These are phyloP conservation scores for Pilasporangium apinafurcum DNA, from an alignment of 352 stramenopile species.

Conservation along the genomic window DNA sequence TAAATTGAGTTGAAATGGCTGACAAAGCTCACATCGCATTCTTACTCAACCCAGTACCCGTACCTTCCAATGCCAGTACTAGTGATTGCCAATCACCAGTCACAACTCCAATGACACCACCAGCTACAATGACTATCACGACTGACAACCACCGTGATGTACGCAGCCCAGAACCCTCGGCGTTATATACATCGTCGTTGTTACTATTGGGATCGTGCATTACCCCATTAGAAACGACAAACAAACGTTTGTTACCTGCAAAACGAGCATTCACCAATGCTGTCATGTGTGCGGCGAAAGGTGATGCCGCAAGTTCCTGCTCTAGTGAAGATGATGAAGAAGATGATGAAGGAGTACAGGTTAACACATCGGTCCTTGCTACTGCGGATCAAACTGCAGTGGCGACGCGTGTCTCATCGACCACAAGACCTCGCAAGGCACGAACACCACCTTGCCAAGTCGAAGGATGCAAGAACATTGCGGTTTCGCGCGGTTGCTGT, in stretches of 20 bases:
- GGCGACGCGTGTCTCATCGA: too few species aligned
- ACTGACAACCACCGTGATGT: conserved; percentile 13
- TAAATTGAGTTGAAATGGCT: too few species aligned
- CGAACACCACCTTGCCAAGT: conserved; percentile 58
- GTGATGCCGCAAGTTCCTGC: conserved; percentile 6
- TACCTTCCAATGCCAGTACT: conserved; percentile 2
- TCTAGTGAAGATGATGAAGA: conserved; percentile 13
- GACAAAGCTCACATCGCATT: conserved; percentile 36
- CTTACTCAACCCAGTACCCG: conserved; percentile 26
- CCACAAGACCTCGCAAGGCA: conserved; percentile 17
- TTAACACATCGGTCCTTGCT: neutral
- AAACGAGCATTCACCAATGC: conserved; percentile 8
- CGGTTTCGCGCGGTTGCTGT: conserved; percentile 43
- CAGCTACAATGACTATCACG: conserved; percentile 1
- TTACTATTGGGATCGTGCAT: conserved; percentile 25
- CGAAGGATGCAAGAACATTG: conserved; percentile 57
- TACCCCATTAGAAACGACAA: conserved; percentile 18
- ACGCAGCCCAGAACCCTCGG: conserved; percentile 9
- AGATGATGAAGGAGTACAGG: conserved; percentile 14
- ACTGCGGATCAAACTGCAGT: neutral
- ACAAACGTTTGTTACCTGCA: conserved; percentile 3
- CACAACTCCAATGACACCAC: conserved; percentile 12
- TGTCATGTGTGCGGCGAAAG: conserved; percentile 3
- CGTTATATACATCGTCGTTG: conserved; percentile 19
- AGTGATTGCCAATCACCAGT: conserved; percentile 3